Base-by-base conservation (phyloP, 148 eudicot genomes). In the Amaranthus cruentus region DNA sequence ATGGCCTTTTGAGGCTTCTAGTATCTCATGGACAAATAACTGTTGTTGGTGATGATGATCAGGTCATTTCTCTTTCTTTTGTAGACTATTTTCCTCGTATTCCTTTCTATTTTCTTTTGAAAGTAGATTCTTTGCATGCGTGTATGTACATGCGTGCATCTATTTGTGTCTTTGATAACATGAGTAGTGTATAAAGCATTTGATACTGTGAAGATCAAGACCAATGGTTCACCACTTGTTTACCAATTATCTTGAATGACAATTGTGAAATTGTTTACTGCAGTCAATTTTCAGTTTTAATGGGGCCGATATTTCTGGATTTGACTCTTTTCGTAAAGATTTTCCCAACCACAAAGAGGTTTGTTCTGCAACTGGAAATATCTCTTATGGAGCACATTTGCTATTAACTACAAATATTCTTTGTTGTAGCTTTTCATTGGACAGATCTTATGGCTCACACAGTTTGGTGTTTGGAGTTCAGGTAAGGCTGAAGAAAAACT, bases 281-380 rank as follows among this genome's bases (percentile, higher is more conserved):
- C 88, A 94, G 98, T 88, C 98, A 10, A 94, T 94, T 77, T 94
- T 94, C 76, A 85, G 97, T 84, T 94, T 94, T 73, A 94, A 91
- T 77, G 98, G 98, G 50, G 98, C 98, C 52, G 88, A 91, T 72
- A 65, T 83, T 60, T 89, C 84, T 82, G 98, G 98, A 76, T 94
- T 94, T 84, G 96, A 88, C 80, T 91, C 97, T 53, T 94, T 94
- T 55, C 92, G 97, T 38, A 89, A 79, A 82, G 98, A 94, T 86
- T 94, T 89, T 65, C 88, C 91, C 7, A 62, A 72, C 77, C 82
- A 87, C 83, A 94, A 87, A 86, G 97, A 94, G 89, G 98, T 94
- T 57, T 71, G 71, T 78, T 66, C 58, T 12, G 48, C 4, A 14
- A 51, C 38, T 66, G 71, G 56, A 48, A 42, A 15, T 64, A 63